Base-by-base conservation (phyloP, 257 asterid species). In the Plectranthus barbatus region DNA sequence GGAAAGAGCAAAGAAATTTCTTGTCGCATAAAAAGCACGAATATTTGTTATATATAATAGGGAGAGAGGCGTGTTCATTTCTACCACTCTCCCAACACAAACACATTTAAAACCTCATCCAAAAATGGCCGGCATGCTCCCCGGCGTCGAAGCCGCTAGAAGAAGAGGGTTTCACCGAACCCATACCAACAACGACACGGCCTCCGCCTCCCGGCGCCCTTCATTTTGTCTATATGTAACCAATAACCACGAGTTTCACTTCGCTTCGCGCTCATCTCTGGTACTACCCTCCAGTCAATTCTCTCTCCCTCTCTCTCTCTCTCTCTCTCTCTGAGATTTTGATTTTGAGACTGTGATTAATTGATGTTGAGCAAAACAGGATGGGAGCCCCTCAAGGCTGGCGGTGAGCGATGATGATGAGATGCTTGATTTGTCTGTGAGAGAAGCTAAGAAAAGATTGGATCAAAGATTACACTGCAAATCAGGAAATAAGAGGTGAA, bases 91-190 rank as follows among this genome's bases (percentile, higher is more conserved):
- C 36, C 36, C 36, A 6, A 31, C 36, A 31, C 36, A 31, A 31
- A 31, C 3, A 31, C 36, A 31, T 31, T 31, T 4, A 4, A 23
- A 23, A 23, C n/a, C n/a, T 9, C 4, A 9, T 42, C 12, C 52
- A 39, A 14, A 45, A 17, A 74, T 78, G 79, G 70, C 83, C 36
- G 80, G 80, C n/a, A 61, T 67, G 69, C 75, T 78, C 12, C 76
- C 83, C 10, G 83, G 83, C 41, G 80, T 78, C 21, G 83, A 78
- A 64, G 55, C 70, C 45, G 80, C 80, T 1, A 57, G 80, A 56
- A 74, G 74, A 29, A 71, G 83, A 49, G 71, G 77, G 49, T 39
- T 63, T 31, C 75, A 39, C 60, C 67, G 19, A 9, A 60, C 29
- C 26, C 47, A 37, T 9, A 24, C 15, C 42, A 56, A 26, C 11